These are phyloP conservation scores for Colletotrichum tanaceti DNA, from an alignment of 2,329 filamentous ascomycete species.

Conservation along the genomic window DNA sequence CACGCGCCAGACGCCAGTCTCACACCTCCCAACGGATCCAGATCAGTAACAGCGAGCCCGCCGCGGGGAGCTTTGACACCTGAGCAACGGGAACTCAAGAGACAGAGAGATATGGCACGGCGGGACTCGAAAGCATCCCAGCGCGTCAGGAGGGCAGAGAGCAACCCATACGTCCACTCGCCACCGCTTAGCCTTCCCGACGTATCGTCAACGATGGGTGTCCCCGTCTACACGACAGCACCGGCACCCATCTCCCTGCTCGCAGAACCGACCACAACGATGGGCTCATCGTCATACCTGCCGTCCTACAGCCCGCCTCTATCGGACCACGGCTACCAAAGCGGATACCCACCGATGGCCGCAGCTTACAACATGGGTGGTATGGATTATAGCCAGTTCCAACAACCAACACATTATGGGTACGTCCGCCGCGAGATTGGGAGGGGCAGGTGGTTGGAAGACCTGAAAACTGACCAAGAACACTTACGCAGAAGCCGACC, in stretches of 20 bases:
- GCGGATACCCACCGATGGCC: constrained; percentile 50
- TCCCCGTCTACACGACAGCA: constrained; percentile 65
- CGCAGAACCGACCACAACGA: constrained; percentile 59
- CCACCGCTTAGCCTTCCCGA: constrained; percentile 58
- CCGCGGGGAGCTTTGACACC: constrained; percentile 65
- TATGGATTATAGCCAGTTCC: constrained; percentile 57
- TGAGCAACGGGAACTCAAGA: constrained; percentile 71
- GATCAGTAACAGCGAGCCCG: constrained; percentile 69
- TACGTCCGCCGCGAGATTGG: constrained; percentile 45
- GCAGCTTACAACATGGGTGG: constrained; percentile 55
- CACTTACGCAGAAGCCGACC: constrained; percentile 50
- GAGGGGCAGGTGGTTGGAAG: too few relatives aligned
- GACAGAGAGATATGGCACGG: constrained; percentile 69
- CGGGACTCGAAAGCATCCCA: constrained; percentile 66
- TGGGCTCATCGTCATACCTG: constrained; percentile 59
- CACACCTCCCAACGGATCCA: constrained; percentile 61
- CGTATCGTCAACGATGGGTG: constrained; percentile 54
- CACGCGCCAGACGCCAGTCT: constrained; percentile 62
- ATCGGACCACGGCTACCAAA: constrained; percentile 54
- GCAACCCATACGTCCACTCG: constrained; percentile 55
- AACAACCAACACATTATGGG: constrained; percentile 53
- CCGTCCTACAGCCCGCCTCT: constrained; percentile 63
- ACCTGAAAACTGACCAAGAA: constrained; percentile 24
- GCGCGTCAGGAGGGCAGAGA: constrained; percentile 64
- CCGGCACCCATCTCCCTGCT: constrained; percentile 63